Base-by-base conservation (phyloP, 2,329 filamentous ascomycete genomes). In the Fusarium sp. region DNA sequence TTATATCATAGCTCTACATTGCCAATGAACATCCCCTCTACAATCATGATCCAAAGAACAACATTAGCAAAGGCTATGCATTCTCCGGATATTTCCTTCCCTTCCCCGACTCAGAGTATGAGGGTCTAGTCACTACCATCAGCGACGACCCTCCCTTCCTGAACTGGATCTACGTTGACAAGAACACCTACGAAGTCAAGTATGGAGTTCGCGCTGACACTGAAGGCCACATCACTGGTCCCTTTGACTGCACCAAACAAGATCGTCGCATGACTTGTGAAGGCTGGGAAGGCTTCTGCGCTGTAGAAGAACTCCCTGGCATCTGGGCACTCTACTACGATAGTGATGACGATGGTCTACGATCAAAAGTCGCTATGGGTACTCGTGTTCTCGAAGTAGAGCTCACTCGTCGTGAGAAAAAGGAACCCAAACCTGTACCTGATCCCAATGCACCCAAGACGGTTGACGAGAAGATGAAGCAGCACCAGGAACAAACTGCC, bases 11-110 rank as follows among this genome's bases (percentile, higher is more conserved):
- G 76, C 75, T 78, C 25, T 78, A 75, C 46, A 72, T 76, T 25
- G 69, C 74, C 30, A 75, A 76, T 49, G 72, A 76, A 34, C 69
- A 74, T 41, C 74, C 74, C 3, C 42, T 74, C 14, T 74, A 75
- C 25, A 73, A 75, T 18, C 66, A 72, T 43, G 72, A 75, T 16
- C 40, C 71, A 16, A 68, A 69, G 61, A 71, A 76, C 37, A 86
- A 84, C 67, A 81, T 87, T 21, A 85, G 85, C 55, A 84, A 81
- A 13, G 78, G 85, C 5, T 85, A 88, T 72, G 82, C 83, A 0
- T 88, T 87, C 71, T 81, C 85, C 5, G 87, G 87, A 27, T 88
- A 89, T 71, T 88, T 83, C 68, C 78, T 88, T 23, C 86, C 86
- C 3, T 88, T 88, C 67, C 86, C 87, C 5, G 86, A 86, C n/a